Conservation (phyloP, 2,329 filamentous ascomycete species). For the Colletotrichum sp. region DNA sequence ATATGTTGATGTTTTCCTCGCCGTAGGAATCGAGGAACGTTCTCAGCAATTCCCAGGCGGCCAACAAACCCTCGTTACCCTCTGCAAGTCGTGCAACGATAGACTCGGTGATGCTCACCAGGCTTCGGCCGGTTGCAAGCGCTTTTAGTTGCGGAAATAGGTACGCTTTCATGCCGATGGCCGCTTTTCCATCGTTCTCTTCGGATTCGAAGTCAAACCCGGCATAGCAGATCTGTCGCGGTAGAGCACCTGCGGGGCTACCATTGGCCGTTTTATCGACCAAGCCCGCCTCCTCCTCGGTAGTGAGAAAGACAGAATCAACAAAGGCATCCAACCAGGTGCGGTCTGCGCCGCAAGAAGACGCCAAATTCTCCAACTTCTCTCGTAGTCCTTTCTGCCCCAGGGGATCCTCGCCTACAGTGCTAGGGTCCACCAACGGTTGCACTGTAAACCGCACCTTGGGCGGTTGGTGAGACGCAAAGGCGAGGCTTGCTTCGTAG, state of each 20-base stretch:
- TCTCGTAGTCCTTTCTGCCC: conserved; percentile 1
- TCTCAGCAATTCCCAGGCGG: not conserved
- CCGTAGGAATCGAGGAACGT: not conserved
- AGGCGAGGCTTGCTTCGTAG: conserved; percentile 7
- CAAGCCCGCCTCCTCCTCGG: not conserved
- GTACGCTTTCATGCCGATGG: conserved; percentile 5
- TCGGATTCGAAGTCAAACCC: conserved; percentile 5
- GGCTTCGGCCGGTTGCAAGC: not conserved
- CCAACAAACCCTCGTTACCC: not conserved
- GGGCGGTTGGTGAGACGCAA: not conserved
- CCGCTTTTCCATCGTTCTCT: not conserved
- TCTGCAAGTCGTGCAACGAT: not conserved
- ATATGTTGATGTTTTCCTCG: not conserved
- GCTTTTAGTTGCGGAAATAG: conserved; percentile 7
- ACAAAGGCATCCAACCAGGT: not conserved
- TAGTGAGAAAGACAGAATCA: not conserved
- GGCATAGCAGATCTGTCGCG: not conserved
- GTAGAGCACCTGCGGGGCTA: not conserved
- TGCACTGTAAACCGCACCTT: conserved; percentile 9
- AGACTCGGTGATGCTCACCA: not conserved
- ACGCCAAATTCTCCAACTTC: not conserved
- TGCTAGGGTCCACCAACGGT: not conserved
- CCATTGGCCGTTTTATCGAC: not conserved
- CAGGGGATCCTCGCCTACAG: not conserved
- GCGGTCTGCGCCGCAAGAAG: not conserved